Conservation (phyloP, 306 rosid genomes). For the Prunus mume region DNA sequence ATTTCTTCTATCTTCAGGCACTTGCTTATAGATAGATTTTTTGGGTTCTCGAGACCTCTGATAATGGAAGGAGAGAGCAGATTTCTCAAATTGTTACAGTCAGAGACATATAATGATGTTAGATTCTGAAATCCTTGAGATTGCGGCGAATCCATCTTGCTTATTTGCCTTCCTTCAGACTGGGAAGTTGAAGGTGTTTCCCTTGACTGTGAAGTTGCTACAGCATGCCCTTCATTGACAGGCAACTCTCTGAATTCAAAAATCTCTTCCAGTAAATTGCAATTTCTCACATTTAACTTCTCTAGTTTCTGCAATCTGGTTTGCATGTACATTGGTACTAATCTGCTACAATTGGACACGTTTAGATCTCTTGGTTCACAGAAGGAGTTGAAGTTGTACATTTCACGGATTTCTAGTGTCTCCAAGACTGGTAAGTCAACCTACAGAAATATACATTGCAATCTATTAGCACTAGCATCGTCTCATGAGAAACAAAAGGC, state of each 20-base stretch:
- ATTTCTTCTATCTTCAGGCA: neutral
- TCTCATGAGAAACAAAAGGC: no score
- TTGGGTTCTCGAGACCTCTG: neutral
- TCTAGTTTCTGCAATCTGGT: constrained; percentile 5
- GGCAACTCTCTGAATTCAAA: neutral
- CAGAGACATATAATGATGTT: neutral
- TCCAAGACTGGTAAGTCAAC: constrained; percentile 2
- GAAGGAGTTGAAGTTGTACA: neutral
- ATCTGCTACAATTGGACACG: neutral
- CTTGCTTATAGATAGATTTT: neutral
- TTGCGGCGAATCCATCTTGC: neutral
- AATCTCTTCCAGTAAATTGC: neutral
- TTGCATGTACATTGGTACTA: neutral
- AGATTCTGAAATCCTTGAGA: neutral
- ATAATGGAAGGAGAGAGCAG: neutral
- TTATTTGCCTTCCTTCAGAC: neutral
- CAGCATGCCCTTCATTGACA: neutral
- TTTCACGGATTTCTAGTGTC: neutral
- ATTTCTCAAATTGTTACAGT: neutral
- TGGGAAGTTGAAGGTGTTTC: neutral
- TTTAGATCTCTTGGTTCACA: neutral
- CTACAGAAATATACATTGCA: neutral
- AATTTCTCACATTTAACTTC: accelerated
- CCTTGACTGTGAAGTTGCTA: neutral
- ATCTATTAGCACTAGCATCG: neutral